Percentiles rank a stretch among this genome's conserved stretches.
phyloP scores from a whole-genome alignment of 805 yeast species.

The Suhomyces vadensis region DNA sequence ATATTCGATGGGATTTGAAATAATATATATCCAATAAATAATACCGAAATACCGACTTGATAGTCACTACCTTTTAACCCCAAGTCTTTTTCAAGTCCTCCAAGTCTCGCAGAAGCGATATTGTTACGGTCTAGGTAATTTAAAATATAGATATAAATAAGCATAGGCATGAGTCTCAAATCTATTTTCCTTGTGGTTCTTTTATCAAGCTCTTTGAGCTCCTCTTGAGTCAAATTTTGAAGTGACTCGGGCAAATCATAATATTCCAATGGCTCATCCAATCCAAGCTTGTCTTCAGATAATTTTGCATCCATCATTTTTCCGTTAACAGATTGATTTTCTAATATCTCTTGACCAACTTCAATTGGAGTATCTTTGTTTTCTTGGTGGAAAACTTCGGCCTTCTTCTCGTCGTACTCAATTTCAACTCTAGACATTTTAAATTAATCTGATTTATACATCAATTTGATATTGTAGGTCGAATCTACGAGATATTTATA shows the following conservation, averaged over 20 bases:
- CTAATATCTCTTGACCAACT: background rate
- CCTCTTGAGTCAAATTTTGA: constrained; percentile 36
- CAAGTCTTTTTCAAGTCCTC: constrained; percentile 48
- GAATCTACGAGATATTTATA: too few relatives aligned
- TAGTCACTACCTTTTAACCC: constrained; percentile 44
- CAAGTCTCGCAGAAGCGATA: constrained; percentile 55
- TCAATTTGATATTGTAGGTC: background rate
- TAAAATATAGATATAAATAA: constrained; percentile 51
- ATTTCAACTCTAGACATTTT: background rate
- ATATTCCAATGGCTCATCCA: constrained; percentile 10
- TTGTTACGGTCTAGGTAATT: constrained; percentile 55
- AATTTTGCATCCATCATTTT: background rate
- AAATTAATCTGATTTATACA: background rate
- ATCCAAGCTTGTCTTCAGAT: constrained; percentile 7
- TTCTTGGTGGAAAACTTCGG: constrained; percentile 3
- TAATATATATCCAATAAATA: constrained; percentile 50
- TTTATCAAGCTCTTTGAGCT: constrained; percentile 43
- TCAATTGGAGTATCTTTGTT: constrained; percentile 3
- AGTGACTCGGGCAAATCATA: constrained; percentile 33
- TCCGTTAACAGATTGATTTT: background rate
- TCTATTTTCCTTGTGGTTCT: constrained; percentile 51
- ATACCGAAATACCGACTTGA: constrained; percentile 53
- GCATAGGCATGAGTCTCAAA: constrained; percentile 49
- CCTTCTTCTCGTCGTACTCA: background rate
- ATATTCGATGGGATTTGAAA: constrained; percentile 53